Evolutionary conservation across 345 rosid genomes (phyloP).

Genomic region (Raphanus raphanistrum): DNA sequence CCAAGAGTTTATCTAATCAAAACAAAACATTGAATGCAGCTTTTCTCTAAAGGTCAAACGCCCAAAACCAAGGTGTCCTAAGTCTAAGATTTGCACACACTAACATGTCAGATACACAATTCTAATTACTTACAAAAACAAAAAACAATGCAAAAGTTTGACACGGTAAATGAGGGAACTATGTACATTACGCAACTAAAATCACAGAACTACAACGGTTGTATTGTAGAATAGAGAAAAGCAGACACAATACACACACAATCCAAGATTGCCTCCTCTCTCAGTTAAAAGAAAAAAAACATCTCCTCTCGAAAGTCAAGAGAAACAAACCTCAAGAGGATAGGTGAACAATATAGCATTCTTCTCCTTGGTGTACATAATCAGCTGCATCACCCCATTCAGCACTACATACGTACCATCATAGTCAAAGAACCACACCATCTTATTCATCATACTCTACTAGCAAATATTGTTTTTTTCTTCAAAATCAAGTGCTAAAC

Average conservation of each 20-base stretch:
- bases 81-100: neutral
- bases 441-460: neutral
- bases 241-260: neutral
- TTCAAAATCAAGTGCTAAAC: constrained; percentile 2
- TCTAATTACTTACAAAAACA: neutral
- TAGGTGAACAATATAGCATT: constrained; percentile 86
- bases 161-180: neutral
- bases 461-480: neutral
- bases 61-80: neutral
- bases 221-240: neutral
- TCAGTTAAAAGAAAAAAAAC: neutral
- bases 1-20: neutral
- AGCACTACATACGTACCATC: constrained; percentile 81
- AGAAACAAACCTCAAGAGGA: constrained; percentile 69
- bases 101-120: constrained; percentile 8
- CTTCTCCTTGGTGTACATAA: constrained; percentile 83
- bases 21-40: neutral
- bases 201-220: constrained; percentile 2
- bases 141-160: neutral
- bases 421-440: constrained; percentile 61
- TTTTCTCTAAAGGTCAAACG: neutral
- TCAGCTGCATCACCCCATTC: constrained; percentile 84
- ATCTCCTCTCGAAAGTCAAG: neutral
- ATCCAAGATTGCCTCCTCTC: neutral
- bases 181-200: constrained; percentile 1